These are phyloP conservation scores for Linnemannia exigua DNA, from an alignment of 192 early-diverging fungal species.

Conservation along the genomic window DNA sequence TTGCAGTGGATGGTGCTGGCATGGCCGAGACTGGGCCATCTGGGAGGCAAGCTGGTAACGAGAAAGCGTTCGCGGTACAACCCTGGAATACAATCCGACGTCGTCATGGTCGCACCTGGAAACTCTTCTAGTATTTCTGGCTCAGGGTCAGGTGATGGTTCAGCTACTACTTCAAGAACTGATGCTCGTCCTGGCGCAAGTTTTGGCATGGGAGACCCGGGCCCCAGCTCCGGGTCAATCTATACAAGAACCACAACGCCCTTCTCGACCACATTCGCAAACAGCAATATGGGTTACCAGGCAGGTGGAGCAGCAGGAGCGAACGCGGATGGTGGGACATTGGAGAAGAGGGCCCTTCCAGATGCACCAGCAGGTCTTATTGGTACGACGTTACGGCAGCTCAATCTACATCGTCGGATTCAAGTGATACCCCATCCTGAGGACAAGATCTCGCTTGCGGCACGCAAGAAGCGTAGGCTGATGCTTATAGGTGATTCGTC, in stretches of 20 bases:
- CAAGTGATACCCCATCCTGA: conserved; percentile 34
- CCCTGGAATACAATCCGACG: background rate
- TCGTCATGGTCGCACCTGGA: background rate
- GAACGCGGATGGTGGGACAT: background rate
- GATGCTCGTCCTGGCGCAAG: background rate
- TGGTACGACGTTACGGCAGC: conserved; percentile 13
- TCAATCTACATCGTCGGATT: conserved; percentile 35
- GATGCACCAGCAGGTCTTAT: conserved; percentile 18
- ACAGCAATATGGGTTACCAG: background rate
- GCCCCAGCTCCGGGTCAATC: too few relatives aligned
- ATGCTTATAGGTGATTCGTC: conserved; percentile 20
- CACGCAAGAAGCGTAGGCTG: conserved; percentile 11
- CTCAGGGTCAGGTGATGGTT: background rate
- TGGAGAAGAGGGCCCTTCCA: background rate
- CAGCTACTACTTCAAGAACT: background rate
- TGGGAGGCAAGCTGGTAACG: conserved; percentile 33
- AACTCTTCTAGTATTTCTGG: background rate
- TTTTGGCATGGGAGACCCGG: too few relatives aligned
- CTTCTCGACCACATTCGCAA: background rate
- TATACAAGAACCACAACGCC: background rate
- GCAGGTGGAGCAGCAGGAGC: background rate
- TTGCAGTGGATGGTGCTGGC: conserved; percentile 45
- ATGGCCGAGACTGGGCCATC: conserved; percentile 26
- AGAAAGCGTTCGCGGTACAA: conserved; percentile 19
- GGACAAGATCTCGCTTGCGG: conserved; percentile 4